Base-by-base conservation (phyloP, 2,329 filamentous ascomycete genomes). In the Davidsoniella virescens region DNA sequence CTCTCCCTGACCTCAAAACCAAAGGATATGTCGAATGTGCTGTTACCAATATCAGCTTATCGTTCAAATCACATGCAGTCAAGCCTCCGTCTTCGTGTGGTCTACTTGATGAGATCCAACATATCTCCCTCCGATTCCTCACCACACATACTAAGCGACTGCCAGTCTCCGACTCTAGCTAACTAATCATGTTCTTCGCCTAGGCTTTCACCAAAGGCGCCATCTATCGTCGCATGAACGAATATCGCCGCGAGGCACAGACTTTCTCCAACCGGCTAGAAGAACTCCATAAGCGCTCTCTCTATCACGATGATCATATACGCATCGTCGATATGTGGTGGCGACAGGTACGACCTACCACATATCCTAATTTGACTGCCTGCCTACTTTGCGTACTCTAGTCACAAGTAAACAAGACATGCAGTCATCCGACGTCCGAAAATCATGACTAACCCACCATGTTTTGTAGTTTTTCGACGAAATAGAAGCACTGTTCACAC, bases 171-270 rank as follows among this genome's bases (percentile, higher is more conserved):
- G 26, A 10, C 26, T 8, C 26, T 4, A 29, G 26, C 26, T 43
- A 43, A 43, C 40, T 16, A 20, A 17, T 14, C 16, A 20, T 20
- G 18, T 25, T 37, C 18, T 18, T 18, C 14, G 18, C 54, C 59
- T 66, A 93, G 87, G 79, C 83, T 62, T 92, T 84, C 61, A 84
- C 90, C 67, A 98, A 96, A 69, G 92, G 94, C 70, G 92, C 92
- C 56, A 94, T 98, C 63, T 82, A 85, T 60, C 86, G 93, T 52
- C 90, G 95, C 68, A 94, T 98, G 87, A 85, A 87, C 62, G 92
- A 96, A 67, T 95, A 94, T 67, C 94, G 94, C 67, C 81, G 92
- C 58, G 87, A 94, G 63, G 88, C 87, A 63, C 73, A 75, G 52
- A 84, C 83, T 39, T 70, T 93, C 55, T 88, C 96, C 68, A 72